Conservation (phyloP, 2,329 filamentous ascomycete genomes). For the Cladosporium velox region DNA sequence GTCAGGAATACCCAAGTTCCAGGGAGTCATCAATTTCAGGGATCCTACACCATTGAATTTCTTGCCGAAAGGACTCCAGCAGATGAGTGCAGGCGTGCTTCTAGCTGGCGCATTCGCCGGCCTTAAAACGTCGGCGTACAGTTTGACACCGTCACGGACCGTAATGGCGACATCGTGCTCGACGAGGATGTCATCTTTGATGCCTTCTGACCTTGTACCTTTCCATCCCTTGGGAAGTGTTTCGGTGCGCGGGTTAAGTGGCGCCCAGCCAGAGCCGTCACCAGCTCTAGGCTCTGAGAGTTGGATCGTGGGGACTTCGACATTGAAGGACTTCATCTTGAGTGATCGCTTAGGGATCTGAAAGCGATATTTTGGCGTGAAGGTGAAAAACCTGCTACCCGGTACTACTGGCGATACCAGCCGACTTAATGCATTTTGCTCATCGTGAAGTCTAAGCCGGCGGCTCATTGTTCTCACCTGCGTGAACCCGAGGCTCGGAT, state of each 20-base stretch:
- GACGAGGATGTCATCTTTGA: not conserved
- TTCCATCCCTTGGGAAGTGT: slow-evolving; percentile 14
- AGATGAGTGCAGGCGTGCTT: slow-evolving; percentile 6
- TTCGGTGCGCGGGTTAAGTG: slow-evolving; percentile 11
- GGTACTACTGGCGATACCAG: not conserved
- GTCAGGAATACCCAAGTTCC: slow-evolving; percentile 4
- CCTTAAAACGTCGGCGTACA: slow-evolving; percentile 13
- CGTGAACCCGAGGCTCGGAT: not conserved
- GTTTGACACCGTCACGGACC: not conserved
- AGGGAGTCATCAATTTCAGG: slow-evolving; percentile 10
- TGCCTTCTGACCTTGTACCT: not conserved
- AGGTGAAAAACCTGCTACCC: not conserved
- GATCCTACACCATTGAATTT: slow-evolving; percentile 10
- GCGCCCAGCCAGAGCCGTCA: slow-evolving; percentile 6
- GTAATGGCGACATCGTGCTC: slow-evolving; percentile 13
- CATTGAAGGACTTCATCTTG: slow-evolving; percentile 10
- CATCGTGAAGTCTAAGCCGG: not conserved
- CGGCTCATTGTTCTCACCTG: not conserved
- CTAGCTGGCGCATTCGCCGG: not conserved
- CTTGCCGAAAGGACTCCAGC: slow-evolving; percentile 18
- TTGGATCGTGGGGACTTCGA: not conserved
- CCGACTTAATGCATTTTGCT: not conserved
- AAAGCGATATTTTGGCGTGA: not conserved
- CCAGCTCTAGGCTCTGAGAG: not conserved
- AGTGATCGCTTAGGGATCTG: not conserved